These are phyloP conservation scores for Syzygium syzygioides DNA, from an alignment of 441 rosid genomes.

Conservation along the genomic window DNA sequence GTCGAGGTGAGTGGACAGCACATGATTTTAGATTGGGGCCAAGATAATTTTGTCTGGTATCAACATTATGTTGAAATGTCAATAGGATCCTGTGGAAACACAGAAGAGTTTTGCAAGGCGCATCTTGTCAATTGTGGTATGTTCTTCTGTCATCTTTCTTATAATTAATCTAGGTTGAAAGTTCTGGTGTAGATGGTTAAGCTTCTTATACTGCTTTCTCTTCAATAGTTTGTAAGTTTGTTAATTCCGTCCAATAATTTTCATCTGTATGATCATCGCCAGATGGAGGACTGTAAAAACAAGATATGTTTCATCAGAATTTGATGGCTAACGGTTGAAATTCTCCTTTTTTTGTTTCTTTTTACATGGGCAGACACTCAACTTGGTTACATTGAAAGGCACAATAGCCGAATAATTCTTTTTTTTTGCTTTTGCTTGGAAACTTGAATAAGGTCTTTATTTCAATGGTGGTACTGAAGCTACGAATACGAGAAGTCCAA, in stretches of 20 bases:
- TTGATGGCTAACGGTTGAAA: background rate
- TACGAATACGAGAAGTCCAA: background rate
- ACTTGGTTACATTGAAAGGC: background rate
- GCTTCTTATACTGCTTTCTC: background rate
- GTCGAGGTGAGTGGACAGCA: constrained; percentile 56
- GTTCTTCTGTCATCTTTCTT: background rate
- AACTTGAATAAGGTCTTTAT: background rate
- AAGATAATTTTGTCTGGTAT: background rate
- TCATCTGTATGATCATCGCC: background rate
- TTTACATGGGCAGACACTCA: background rate
- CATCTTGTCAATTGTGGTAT: constrained; percentile 83
- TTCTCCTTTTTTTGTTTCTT: background rate
- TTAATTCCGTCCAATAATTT: background rate
- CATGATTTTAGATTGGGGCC: background rate
- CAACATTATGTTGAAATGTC: constrained; percentile 16
- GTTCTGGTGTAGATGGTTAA: background rate
- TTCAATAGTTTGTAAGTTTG: background rate
- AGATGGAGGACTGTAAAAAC: background rate
- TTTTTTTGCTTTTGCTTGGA: background rate
- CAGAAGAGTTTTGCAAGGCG: constrained; percentile 84
- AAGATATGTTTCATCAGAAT: background rate
- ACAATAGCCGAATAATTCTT: background rate
- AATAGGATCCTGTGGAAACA: constrained; percentile 87
- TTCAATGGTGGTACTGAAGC: background rate
- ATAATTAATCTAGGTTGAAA: background rate